These are phyloP conservation scores for Leishmania lainsoni DNA, from an alignment of 208 protist species.

Conservation along the genomic window DNA sequence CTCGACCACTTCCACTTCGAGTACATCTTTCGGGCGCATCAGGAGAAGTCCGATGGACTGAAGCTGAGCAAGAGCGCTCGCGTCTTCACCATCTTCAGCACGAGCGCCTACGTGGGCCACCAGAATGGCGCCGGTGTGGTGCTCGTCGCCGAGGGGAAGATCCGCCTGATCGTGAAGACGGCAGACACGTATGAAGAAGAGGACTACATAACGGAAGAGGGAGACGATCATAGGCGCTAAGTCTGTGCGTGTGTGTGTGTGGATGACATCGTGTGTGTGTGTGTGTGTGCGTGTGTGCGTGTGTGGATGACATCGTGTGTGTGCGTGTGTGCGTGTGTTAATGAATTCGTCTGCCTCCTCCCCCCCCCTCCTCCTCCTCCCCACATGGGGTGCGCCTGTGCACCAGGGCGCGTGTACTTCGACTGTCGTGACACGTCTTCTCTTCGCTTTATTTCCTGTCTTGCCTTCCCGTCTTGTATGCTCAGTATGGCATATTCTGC, in stretches of 20 bases:
- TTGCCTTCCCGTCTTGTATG: not conserved
- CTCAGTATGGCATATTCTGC: not conserved
- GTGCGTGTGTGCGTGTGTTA: not conserved
- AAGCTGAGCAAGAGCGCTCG: conserved; percentile 91
- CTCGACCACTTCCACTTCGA: conserved; percentile 80
- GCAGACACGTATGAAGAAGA: conserved; percentile 72
- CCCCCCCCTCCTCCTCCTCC: not conserved
- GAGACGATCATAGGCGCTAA: conserved; percentile 29
- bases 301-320: too few relatives aligned
- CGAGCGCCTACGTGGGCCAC: conserved; percentile 92
- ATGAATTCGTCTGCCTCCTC: not conserved
- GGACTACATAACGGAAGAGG: conserved; percentile 40
- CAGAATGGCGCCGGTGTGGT: conserved; percentile 92
- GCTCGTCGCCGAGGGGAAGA: conserved; percentile 86
- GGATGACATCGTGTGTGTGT: too few relatives aligned
- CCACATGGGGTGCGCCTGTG: not conserved
- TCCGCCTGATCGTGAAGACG: conserved; percentile 91
- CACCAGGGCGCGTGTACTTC: too few relatives aligned
- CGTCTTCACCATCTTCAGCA: conserved; percentile 94
- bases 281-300: conserved; percentile 1
- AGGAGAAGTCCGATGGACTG: conserved; percentile 92
- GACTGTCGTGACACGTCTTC: not conserved
- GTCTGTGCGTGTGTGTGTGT: not conserved
- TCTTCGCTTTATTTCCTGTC: not conserved
- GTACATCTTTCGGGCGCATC: conserved; percentile 94